Conservation (phyloP, 139 green algal genomes). For the Haematococcus lacustris region DNA sequence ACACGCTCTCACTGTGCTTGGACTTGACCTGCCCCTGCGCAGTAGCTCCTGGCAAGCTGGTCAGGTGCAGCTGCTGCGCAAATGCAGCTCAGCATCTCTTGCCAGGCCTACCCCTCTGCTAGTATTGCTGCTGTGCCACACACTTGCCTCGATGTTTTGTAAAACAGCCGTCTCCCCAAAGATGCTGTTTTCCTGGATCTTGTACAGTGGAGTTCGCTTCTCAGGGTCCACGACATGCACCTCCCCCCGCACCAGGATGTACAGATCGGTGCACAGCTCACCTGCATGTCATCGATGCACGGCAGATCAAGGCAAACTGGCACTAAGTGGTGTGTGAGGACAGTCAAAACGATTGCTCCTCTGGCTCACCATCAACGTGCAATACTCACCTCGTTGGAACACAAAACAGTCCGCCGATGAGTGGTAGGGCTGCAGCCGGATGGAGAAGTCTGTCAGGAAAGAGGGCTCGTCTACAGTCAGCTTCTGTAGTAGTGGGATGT, state of each 20-base stretch:
- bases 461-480: slow-evolving; percentile 27
- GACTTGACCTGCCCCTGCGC: slow-evolving; percentile 18
- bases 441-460: slow-evolving; percentile 41
- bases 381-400: slow-evolving; percentile 33
- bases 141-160: slow-evolving; percentile 18
- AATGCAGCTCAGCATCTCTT: background rate
- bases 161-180: slow-evolving; percentile 37
- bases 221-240: slow-evolving; percentile 32
- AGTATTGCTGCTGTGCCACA: background rate
- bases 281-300: slow-evolving; percentile 19
- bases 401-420: slow-evolving; percentile 33
- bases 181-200: slow-evolving; percentile 33
- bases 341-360: too few species aligned
- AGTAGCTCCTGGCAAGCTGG: background rate
- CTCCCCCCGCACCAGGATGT: slow-evolving; percentile 43
- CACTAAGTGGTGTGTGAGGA: too few species aligned
- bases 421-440: slow-evolving; percentile 39
- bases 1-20: slow-evolving; percentile 37
- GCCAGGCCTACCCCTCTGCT: background rate
- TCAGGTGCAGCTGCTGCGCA: background rate
- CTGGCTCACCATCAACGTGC: too few species aligned
- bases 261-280: slow-evolving; percentile 34
- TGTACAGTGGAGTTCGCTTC: slow-evolving; percentile 18
- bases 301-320: too few species aligned
- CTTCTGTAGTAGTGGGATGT: slow-evolving; percentile 24